These are phyloP conservation scores for Eleusine indica DNA, from an alignment of 176 grass and related monocot genomes.

Conservation along the genomic window DNA sequence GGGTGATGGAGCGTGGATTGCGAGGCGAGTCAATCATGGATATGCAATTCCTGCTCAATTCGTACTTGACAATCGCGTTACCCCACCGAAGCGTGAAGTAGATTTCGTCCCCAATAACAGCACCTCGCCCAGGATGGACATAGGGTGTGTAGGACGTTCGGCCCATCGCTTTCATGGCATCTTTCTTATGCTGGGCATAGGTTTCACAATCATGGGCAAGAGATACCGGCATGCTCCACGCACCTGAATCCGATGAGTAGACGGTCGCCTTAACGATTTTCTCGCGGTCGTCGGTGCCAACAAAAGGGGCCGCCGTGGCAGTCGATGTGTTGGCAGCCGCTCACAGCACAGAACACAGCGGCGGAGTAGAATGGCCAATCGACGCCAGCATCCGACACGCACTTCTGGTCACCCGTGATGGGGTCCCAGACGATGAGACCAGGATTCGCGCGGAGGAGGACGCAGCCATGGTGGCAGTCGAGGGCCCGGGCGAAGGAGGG, in stretches of 20 bases:
- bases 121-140: neutral
- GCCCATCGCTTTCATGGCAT: neutral
- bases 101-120: neutral
- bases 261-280: neutral
- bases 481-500: neutral
- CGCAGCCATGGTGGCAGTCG: neutral
- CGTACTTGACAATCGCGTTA: neutral
- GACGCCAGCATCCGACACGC: neutral
- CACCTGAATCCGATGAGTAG: neutral
- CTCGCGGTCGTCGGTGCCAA: too few species aligned
- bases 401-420: neutral
- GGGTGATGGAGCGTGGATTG: neutral
- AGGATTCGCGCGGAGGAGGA: neutral
- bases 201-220: neutral
- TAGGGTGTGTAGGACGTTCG: neutral
- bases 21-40: neutral
- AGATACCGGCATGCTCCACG: neutral
- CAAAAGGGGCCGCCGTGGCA: too few species aligned
- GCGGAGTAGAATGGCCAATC: neutral
- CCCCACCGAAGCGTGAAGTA: neutral
- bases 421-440: neutral
- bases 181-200: neutral
- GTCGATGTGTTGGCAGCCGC: neutral
- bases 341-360: neutral
- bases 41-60: neutral